Evolutionary conservation across 2,329 filamentous ascomycete species (phyloP), one percentile per base, ranked within the genome.

Genomic region (Cladorrhinum sp.): DNA sequence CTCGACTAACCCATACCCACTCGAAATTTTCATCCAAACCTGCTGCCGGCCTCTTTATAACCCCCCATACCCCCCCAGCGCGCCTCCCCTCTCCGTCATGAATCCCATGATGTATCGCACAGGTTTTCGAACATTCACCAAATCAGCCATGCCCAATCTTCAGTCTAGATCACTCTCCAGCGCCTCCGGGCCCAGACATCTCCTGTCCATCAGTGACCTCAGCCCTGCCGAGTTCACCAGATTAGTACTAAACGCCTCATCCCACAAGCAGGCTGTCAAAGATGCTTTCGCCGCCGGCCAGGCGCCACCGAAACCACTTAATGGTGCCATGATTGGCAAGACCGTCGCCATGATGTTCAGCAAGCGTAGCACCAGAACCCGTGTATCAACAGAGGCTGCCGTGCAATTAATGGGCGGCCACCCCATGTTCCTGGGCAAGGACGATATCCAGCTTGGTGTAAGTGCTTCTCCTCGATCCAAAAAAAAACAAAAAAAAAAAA

Each of bases 271-370:
- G 58, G 80, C 86, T 59, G 86, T 94, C 78, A 96, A 96, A 64
- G 65, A 70, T n/a, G 69, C 69, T 8, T 62, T 62, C 39, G 64
- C 55, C 46, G 65, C 86, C 20, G 85, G 86, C 51, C 79, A 82
- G 58, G 77, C 84, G 53, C 64, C 65, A 42, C 85, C 89, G 2
- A 73, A 78, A 55, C 77, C 80, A 49, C 78, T 96, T 58, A 78
- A 82, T 58, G 81, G 82, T 46, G 79, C 84, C 10, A 78, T 99
- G 64, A 76, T 83, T 0, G 90, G 91, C 57, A 86, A 91, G 75
- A 93, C 92, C 0, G 85, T 99, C 30, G 94, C 95, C 67, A 89
- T 99, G 87, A 91, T 96, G 82, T 99, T 99, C 81, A 96, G 84
- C 82, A 99, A 99, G 79, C 87, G 93, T 67, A 96, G 90, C 70